These are phyloP conservation scores for Hymenoscyphus albidus DNA, from an alignment of 2,329 filamentous ascomycete species.

Conservation along the genomic window DNA sequence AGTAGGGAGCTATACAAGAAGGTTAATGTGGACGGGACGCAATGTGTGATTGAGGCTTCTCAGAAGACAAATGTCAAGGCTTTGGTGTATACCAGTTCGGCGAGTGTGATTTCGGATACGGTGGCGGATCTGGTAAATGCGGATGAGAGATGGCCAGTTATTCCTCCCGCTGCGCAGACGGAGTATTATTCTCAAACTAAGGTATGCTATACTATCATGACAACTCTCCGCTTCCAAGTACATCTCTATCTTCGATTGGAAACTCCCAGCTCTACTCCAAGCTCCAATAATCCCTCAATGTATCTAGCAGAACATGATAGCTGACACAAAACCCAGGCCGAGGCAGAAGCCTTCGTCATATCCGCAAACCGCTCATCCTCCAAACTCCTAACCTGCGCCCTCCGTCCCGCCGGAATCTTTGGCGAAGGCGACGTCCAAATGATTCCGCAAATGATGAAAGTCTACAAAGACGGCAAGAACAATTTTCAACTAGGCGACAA, in stretches of 20 bases:
- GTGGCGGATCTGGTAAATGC: slow-evolving; percentile 75
- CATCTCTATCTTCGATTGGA: background rate
- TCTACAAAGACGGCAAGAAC: slow-evolving; percentile 65
- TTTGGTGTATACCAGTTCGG: slow-evolving; percentile 87
- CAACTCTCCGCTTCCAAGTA: background rate
- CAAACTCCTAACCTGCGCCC: slow-evolving; percentile 67
- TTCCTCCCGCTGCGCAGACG: slow-evolving; percentile 64
- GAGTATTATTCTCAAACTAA: slow-evolving; percentile 93
- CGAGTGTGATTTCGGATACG: slow-evolving; percentile 83
- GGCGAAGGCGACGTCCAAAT: slow-evolving; percentile 82
- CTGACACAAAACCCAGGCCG: slow-evolving; percentile 45
- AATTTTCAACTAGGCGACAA: slow-evolving; percentile 77
- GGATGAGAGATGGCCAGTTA: slow-evolving; percentile 76
- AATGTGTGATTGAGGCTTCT: slow-evolving; percentile 70
- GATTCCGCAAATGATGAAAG: slow-evolving; percentile 68
- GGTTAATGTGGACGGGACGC: slow-evolving; percentile 87
- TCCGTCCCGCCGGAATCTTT: slow-evolving; percentile 86
- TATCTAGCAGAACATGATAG: background rate
- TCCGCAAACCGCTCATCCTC: slow-evolving; percentile 60
- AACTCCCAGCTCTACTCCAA: background rate
- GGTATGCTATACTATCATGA: slow-evolving; percentile 19
- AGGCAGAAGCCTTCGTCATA: slow-evolving; percentile 78
- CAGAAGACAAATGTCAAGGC: slow-evolving; percentile 67
- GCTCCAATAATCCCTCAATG: background rate
- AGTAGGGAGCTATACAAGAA: slow-evolving; percentile 64